A percentile compares a stretch with the other conserved stretches of the same genome.
Conservation (phyloP, 2,329 filamentous ascomycete species). For the Albophoma yamanashiensis region DNA sequence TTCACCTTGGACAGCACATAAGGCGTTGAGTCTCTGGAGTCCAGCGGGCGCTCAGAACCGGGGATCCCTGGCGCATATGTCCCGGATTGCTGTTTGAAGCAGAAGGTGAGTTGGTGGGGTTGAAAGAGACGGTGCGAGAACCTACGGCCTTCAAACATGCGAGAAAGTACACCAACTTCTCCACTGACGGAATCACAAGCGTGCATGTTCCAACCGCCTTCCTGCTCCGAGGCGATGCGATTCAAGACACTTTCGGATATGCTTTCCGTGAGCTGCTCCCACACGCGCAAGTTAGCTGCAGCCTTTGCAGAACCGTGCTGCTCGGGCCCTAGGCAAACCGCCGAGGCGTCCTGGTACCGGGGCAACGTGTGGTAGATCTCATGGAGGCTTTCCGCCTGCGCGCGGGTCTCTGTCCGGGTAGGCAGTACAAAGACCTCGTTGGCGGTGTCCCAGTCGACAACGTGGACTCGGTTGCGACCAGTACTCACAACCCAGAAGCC, state of each 20-base stretch:
- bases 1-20: constrained; percentile 32
- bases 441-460: constrained; percentile 45
- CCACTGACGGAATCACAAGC: constrained; percentile 42
- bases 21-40: constrained; percentile 36
- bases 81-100: constrained; percentile 30
- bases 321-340: constrained; percentile 8
- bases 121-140: constrained; percentile 22
- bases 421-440: constrained; percentile 44
- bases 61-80: constrained; percentile 28
- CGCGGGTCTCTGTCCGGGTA: constrained; percentile 30
- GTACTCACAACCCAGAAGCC: constrained; percentile 46
- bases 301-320: constrained; percentile 9
- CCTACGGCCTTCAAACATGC: constrained; percentile 27
- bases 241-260: constrained; percentile 34
- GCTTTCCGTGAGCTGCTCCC: constrained; percentile 39
- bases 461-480: constrained; percentile 23
- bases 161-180: constrained; percentile 24
- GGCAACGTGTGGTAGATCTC: constrained; percentile 29
- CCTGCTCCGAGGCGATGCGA: constrained; percentile 32
- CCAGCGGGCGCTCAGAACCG: constrained; percentile 27
- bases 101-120: constrained; percentile 33
- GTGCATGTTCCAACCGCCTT: constrained; percentile 38
- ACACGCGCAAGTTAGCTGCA: constrained; percentile 27
- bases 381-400: constrained; percentile 30
- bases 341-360: constrained; percentile 29